Conservation (phyloP, 768 basidiomycete genomes). For the Lactifluus volemus region DNA sequence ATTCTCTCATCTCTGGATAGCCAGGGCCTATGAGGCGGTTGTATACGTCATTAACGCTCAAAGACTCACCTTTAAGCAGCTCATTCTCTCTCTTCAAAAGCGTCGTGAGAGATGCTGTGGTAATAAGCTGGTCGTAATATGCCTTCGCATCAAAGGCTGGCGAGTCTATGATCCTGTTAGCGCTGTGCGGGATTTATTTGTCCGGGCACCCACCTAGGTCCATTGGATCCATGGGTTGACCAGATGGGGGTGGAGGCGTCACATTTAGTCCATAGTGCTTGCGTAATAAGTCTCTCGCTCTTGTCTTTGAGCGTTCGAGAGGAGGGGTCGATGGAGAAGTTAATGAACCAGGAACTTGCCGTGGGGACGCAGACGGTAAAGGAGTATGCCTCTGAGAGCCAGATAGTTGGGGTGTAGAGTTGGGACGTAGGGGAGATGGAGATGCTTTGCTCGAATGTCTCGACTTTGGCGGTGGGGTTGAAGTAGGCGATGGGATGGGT, state of each 20-base stretch:
- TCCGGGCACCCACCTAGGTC: constrained; percentile 49
- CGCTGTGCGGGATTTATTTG: background rate
- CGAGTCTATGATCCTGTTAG: constrained; percentile 47
- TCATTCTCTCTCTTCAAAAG: constrained; percentile 80
- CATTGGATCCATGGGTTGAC: constrained; percentile 65
- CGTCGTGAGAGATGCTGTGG: constrained; percentile 62
- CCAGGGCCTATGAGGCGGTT: background rate
- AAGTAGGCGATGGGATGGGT: background rate
- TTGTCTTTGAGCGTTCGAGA: constrained; percentile 23
- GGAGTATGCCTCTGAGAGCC: background rate
- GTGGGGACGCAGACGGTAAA: background rate
- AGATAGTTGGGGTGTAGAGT: constrained; percentile 6
- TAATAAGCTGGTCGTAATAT: constrained; percentile 83
- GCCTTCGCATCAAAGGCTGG: constrained; percentile 71
- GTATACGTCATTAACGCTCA: background rate
- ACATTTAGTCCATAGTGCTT: constrained; percentile 83
- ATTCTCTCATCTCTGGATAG: constrained; percentile 65
- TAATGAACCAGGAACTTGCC: background rate
- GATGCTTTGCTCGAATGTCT: constrained; percentile 11
- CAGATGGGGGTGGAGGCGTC: constrained; percentile 55
- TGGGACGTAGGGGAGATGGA: constrained; percentile 14
- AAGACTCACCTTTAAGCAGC: constrained; percentile 50
- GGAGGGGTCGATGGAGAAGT: constrained; percentile 10
- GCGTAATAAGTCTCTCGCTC: constrained; percentile 69
- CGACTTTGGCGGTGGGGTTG: constrained; percentile 9